Base-by-base conservation (phyloP, 2,329 filamentous ascomycete genomes). In the Ascochyta koolunga region DNA sequence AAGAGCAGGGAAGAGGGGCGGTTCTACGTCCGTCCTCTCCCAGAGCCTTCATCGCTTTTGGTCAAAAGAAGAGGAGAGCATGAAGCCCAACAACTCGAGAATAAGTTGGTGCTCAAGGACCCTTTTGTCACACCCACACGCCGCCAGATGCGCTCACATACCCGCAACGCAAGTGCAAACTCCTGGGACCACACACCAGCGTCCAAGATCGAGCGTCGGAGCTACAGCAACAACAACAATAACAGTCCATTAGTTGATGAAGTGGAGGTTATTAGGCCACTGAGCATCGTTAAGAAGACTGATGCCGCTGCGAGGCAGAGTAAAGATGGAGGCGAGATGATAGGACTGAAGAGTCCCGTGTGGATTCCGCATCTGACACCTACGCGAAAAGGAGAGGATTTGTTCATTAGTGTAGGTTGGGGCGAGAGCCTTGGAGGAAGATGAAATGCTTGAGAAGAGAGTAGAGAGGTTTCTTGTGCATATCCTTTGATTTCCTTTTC, bases 301-400 rank as follows among this genome's bases (percentile, higher is more conserved):
- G 57, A 55, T 18, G 38, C 13, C 9, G 4, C 29, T 11, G 8
- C 21, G 13, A 42, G 16, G 22, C 2, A 24, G 37, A 38, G 31
- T 24, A 22, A 44, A 38, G 27, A 49, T 49, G 38, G 63, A 56
- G 60, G 57, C 5, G 64, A 64, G 19, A 56, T 60, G 52, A 54
- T 65, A 3, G 61, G 61, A 11, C 47, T 75, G 31, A 71, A 68
- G 47, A 75, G 72, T 50, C 85, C 85, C 0, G 80, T 80, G 1
- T 88, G 86, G 85, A 78, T 86, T 61, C 87, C 87, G 3, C 82
- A 81, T 60, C 66, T 90, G 63, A 90, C 88, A 39, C 88, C 88
- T 2, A 86, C 85, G 51, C 77, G 86, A 56, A 80, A 85, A 42
- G 88, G 88, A 0, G 84, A 87, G 22, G 86, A 90, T 67, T 66